Percentiles rank a stretch among this genome's conserved stretches.
Conservation (phyloP, 2,329 filamentous ascomycete species). For the Zasmidium citrigriseum region DNA sequence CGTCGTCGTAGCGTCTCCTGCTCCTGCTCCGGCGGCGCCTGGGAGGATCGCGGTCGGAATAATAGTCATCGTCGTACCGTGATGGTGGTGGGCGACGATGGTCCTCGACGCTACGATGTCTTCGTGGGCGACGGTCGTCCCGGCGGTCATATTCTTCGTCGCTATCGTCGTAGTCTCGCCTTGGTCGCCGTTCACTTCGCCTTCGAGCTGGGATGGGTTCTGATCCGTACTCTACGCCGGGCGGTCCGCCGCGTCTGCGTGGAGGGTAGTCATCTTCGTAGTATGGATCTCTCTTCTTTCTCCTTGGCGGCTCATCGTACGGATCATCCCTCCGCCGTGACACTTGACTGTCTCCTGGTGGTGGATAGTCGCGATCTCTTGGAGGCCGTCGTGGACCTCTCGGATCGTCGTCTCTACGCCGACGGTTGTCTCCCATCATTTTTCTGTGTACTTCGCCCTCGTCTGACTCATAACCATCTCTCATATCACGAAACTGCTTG, state of each 20-base stretch:
- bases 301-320: slow-evolving; percentile 21
- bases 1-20: slow-evolving; percentile 22
- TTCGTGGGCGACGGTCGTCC: slow-evolving; percentile 19
- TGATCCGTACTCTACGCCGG: slow-evolving; percentile 30
- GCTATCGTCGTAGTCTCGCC: slow-evolving; percentile 25
- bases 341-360: slow-evolving; percentile 19
- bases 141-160: slow-evolving; percentile 25
- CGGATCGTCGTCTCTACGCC: slow-evolving; percentile 15
- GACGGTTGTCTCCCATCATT: slow-evolving; percentile 18
- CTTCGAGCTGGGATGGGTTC: slow-evolving; percentile 30
- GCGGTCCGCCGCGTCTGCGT: slow-evolving; percentile 23
- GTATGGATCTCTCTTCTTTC: slow-evolving; percentile 19
- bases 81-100: slow-evolving; percentile 22
- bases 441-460: slow-evolving; percentile 36
- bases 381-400: slow-evolving; percentile 7
- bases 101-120: slow-evolving; percentile 21
- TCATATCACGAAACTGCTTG: slow-evolving; percentile 34
- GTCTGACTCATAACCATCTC: slow-evolving; percentile 40
- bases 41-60: slow-evolving; percentile 20
- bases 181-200: slow-evolving; percentile 25
- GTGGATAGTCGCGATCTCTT: slow-evolving; percentile 18
- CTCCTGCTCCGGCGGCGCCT: slow-evolving; percentile 14
- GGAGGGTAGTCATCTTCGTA: slow-evolving; percentile 29
- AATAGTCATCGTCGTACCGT: slow-evolving; percentile 25
- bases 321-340: slow-evolving; percentile 16